A percentile compares a stretch with the other conserved stretches of the same genome.
phyloP scores from a whole-genome alignment of 2,329 filamentous ascomycete genomes.

The Epichloe uncinata region DNA sequence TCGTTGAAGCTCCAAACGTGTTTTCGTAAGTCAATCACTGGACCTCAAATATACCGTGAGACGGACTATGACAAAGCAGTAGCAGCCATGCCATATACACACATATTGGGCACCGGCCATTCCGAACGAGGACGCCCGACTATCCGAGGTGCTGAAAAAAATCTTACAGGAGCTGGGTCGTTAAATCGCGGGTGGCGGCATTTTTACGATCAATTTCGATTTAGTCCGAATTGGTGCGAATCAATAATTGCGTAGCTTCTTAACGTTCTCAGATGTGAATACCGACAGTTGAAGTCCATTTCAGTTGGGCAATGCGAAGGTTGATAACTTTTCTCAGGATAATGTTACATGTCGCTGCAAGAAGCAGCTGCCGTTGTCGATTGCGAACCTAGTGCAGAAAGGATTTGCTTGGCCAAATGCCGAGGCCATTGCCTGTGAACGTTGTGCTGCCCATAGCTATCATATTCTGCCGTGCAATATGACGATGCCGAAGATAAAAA shows the following conservation, averaged over 20 bases:
- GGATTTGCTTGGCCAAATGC: slow-evolving; percentile 19
- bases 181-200: slow-evolving; percentile 16
- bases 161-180: slow-evolving; percentile 19
- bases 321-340: slow-evolving; percentile 11
- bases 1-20: not conserved
- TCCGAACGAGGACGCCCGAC: not conserved
- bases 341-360: slow-evolving; percentile 19
- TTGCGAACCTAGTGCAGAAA: slow-evolving; percentile 20
- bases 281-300: slow-evolving; percentile 15
- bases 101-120: not conserved
- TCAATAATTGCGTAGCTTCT: slow-evolving; percentile 4
- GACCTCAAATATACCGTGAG: not conserved
- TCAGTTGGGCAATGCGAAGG: slow-evolving; percentile 14
- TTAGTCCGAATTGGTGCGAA: slow-evolving; percentile 10
- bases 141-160: slow-evolving; percentile 10
- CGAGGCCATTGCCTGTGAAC: slow-evolving; percentile 21
- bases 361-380: slow-evolving; percentile 19
- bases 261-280: slow-evolving; percentile 9
- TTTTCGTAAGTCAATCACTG: not conserved
- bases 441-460: slow-evolving; percentile 23
- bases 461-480: slow-evolving; percentile 24
- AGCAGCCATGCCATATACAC: not conserved
- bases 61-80: not conserved
- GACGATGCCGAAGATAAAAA: slow-evolving; percentile 27
- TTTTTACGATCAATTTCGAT: slow-evolving; percentile 20